phyloP scores from a whole-genome alignment of 805 yeast species.

The Ogataea minuta region DNA sequence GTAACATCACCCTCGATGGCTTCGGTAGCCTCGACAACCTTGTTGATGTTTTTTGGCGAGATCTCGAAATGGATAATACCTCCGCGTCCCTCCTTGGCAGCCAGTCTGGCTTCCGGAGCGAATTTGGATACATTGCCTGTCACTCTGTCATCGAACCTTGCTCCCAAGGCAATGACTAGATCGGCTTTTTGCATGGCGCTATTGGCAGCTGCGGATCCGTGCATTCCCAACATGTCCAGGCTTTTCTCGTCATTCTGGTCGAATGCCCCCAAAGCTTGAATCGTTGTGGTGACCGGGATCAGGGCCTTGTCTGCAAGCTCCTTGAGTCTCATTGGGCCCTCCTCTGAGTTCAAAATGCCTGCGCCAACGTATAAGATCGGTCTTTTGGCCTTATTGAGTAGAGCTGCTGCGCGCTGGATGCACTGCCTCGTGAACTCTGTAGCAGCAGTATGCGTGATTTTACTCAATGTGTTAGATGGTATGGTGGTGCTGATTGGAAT shows the following conservation, averaged over 20 bases:
- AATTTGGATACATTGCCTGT: constrained; percentile 82
- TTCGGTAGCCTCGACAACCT: constrained; percentile 94
- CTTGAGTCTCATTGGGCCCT: constrained; percentile 75
- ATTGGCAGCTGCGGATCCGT: constrained; percentile 94
- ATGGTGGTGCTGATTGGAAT: constrained; percentile 79
- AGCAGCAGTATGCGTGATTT: constrained; percentile 65
- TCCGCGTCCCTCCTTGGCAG: constrained; percentile 85
- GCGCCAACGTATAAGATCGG: constrained; percentile 92
- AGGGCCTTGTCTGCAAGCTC: constrained; percentile 86
- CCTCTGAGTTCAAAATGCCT: constrained; percentile 76
- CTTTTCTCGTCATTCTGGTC: constrained; percentile 91
- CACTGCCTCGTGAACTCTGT: constrained; percentile 74
- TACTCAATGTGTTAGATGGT: constrained; percentile 69
- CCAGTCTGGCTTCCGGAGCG: constrained; percentile 90
- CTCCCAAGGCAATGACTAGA: constrained; percentile 90
- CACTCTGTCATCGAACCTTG: constrained; percentile 98
- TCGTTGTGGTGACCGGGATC: constrained; percentile 94
- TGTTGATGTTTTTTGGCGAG: constrained; percentile 94
- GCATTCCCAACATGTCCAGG: constrained; percentile 97
- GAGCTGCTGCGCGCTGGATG: constrained; percentile 70
- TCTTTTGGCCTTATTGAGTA: constrained; percentile 78
- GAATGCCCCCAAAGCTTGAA: constrained; percentile 92
- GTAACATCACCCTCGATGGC: constrained; percentile 97
- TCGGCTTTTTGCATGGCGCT: constrained; percentile 92
- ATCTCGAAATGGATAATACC: constrained; percentile 97